phyloP scores from a whole-genome alignment of 2,329 filamentous ascomycete species.

The Mariannaea elegans region DNA sequence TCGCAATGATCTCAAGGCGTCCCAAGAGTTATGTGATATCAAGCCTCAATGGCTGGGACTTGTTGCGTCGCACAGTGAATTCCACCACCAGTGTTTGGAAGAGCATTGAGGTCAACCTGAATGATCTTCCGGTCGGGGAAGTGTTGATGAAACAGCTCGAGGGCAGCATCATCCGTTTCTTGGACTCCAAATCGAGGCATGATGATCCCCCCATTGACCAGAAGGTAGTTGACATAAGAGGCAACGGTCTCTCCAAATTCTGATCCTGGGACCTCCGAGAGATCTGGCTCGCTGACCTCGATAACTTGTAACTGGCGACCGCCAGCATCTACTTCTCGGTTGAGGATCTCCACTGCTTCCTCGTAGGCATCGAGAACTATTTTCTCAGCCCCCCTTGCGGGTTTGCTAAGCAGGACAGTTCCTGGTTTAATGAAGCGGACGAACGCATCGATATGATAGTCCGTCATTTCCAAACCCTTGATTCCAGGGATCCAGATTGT shows the following conservation, averaged over 20 bases:
- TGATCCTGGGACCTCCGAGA: background rate
- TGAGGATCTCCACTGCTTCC: conserved; percentile 33
- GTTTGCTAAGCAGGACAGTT: conserved; percentile 34
- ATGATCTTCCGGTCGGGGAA: conserved; percentile 30
- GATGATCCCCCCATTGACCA: conserved; percentile 42
- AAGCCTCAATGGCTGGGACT: background rate
- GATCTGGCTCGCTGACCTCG: conserved; percentile 38
- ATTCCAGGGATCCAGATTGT: conserved; percentile 42
- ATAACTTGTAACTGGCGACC: conserved; percentile 35
- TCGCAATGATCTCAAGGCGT: no score
- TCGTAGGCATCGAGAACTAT: conserved; percentile 32
- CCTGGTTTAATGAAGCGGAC: conserved; percentile 39
- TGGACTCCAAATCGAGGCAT: conserved; percentile 40
- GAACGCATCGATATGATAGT: conserved; percentile 42
- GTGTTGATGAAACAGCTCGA: conserved; percentile 15
- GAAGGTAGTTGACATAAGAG: conserved; percentile 38
- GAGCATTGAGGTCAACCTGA: conserved; percentile 11
- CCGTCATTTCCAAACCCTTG: conserved; percentile 36
- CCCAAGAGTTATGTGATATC: no score
- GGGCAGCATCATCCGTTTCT: conserved; percentile 34
- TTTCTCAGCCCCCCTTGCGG: conserved; percentile 10
- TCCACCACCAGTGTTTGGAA: conserved; percentile 13
- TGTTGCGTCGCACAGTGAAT: conserved; percentile 24
- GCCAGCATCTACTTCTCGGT: conserved; percentile 25
- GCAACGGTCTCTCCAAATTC: conserved; percentile 18